Evolutionary conservation across 2,329 filamentous ascomycete genomes (phyloP), one percentile per base, ranked within the genome.

Genomic region (Aureobasidium sp.): DNA sequence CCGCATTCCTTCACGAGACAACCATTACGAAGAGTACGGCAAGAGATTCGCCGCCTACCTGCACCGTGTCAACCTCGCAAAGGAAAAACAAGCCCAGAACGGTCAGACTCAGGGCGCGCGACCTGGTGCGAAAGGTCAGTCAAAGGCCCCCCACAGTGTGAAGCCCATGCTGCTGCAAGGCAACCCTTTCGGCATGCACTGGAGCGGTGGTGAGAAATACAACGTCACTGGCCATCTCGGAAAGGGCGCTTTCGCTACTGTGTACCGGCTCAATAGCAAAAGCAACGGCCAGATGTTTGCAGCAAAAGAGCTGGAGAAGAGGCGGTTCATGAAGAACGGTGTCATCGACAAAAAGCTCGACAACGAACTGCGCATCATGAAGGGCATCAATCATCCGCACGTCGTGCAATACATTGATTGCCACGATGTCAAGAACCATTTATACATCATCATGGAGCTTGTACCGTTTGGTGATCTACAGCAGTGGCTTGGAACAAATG

Each of bases 401-500:
- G 92, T 99, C 67, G 93, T 99, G 43, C 84, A 89, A 64, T 99
- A 94, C 69, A 84, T 95, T 60, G 91, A 96, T 67, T 89, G 94
- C 69, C 83, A 94, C 65, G 91, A 96, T 65, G 86, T 89, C 77
- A 84, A 86, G 46, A 80, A 89, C 40, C 80, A 91, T 70, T 80
- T 96, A 4, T 92, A 96, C 71, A 96, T 99, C 72, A 93, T 97
- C 70, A 99, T 99, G 94, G 94, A 99, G 69, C 96, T 83, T 66
- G 84, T 97, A 15, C 82, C 85, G 7, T 82, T 83, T 31, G 94
- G 94, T 46, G 93, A 99, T 71, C 77, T 99, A 13, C 89, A 90
- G 58, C 85, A 84, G 50, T 84, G 88, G 64, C 80, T 97, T 31
- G 75, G 77, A 21, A 78, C 82, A 11, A 73, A 83, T 31, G 83